Evolutionary conservation across 2,329 filamentous ascomycete species (phyloP), one percentile per base, ranked within the genome.

Genomic region (Neonectria hederae): DNA sequence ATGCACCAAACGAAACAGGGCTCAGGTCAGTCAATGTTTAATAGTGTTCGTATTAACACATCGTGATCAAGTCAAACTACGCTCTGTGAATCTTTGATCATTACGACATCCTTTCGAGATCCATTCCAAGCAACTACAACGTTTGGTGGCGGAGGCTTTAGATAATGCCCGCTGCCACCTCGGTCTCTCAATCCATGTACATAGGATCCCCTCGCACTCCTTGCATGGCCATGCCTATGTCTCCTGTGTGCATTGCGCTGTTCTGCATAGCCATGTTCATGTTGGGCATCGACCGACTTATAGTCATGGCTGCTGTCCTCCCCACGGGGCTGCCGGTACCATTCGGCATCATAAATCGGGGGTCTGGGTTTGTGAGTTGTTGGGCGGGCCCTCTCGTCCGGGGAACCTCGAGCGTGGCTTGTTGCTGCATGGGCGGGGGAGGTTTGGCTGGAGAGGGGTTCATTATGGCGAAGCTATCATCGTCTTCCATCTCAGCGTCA

Each of bases 401-500:
- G 5, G 81, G 76, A 17, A 84, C 80, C 17, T 84, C 82, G 13
- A 85, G 77, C 5, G 79, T 76, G 11, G 76, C 72, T 35, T 82
- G 80, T 46, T 79, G 76, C 59, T 81, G 81, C 60, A 82, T 74
- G 17, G 78, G 74, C 21, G 78, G 75, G 8, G 77, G 75, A 5
- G 77, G 68, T 62, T 83, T 82, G 7, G 77, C 69, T 4, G 79
- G 74, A 26, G 80, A 80, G 3, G 80, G 74, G 54, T 78, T 80
- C 73, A 87, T 83, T 57, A 86, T 83, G 8, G 83, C 80, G 64
- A 85, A 87, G 57, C 80, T 82, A 49, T 87, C 85, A 55, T 86
- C 85, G 40, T 88, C 86, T 49, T 89, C 86, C 86, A 89, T 89
- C 61, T 84, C 83, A 9, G 79, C 79, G 59, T 81, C 80, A 5